Evolutionary conservation across 805 yeast species (phyloP).

Genomic region (Yarrowia bubula): DNA sequence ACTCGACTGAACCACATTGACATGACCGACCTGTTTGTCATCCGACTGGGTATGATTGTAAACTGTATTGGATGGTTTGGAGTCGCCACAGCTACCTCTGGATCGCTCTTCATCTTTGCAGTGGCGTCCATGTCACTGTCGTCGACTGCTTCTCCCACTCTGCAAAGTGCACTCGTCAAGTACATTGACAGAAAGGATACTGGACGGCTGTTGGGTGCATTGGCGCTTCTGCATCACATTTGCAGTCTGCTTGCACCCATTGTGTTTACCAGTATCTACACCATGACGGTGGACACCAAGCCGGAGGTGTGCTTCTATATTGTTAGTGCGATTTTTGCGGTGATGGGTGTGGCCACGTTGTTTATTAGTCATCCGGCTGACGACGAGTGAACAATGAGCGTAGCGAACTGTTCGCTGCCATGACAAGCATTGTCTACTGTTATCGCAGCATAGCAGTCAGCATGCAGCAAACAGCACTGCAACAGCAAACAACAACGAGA

Average conservation of each 20-base stretch:
- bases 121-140: constrained; percentile 31
- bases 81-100: constrained; percentile 32
- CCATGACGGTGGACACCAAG: constrained; percentile 29
- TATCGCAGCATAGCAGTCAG: too few relatives aligned
- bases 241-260: constrained; percentile 28
- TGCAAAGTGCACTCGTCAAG: constrained; percentile 34
- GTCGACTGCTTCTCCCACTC: constrained; percentile 32
- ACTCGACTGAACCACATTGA: constrained; percentile 30
- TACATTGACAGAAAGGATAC: constrained; percentile 32
- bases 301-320: constrained; percentile 32
- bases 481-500: too few relatives aligned
- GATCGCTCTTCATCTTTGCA: constrained; percentile 27
- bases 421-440: too few relatives aligned
- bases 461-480: too few relatives aligned
- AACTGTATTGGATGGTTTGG: constrained; percentile 29
- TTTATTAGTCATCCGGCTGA: constrained; percentile 5
- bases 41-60: constrained; percentile 31
- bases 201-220: constrained; percentile 36
- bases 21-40: constrained; percentile 30
- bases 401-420: too few relatives aligned
- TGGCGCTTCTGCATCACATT: constrained; percentile 31
- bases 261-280: constrained; percentile 32
- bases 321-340: constrained; percentile 28
- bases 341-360: neutral
- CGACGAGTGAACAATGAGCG: neutral